Percentiles rank a stretch among this genome's conserved stretches.
phyloP scores from a whole-genome alignment of 768 basidiomycete genomes.

The Glaciozyma martinii region DNA sequence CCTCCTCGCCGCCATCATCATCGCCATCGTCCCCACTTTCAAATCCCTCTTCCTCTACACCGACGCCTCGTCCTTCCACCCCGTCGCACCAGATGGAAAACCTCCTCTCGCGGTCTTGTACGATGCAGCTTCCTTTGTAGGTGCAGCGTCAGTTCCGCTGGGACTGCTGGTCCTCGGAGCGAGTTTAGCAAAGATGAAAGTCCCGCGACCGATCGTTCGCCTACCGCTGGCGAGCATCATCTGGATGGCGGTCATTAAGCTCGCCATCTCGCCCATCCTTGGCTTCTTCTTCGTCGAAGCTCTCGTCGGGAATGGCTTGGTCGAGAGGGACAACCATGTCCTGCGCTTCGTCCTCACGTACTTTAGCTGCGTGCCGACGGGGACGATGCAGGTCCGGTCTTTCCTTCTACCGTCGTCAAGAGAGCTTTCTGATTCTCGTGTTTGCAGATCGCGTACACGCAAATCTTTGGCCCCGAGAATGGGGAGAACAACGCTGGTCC shows the following conservation, averaged over 20 bases:
- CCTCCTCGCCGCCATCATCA: slow-evolving; percentile 51
- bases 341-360: slow-evolving; percentile 51
- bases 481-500: slow-evolving; percentile 11
- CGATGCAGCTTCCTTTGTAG: slow-evolving; percentile 53
- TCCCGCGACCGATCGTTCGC: slow-evolving; percentile 42
- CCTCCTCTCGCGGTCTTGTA: slow-evolving; percentile 56
- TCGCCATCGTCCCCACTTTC: slow-evolving; percentile 51
- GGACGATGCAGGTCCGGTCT: slow-evolving; percentile 42
- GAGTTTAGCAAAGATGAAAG: slow-evolving; percentile 51
- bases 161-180: slow-evolving; percentile 57
- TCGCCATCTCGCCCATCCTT: slow-evolving; percentile 53
- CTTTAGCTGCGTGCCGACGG: slow-evolving; percentile 54
- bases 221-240: slow-evolving; percentile 51
- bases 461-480: slow-evolving; percentile 12
- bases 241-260: slow-evolving; percentile 49
- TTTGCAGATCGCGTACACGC: slow-evolving; percentile 42
- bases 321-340: slow-evolving; percentile 51
- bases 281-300: slow-evolving; percentile 53
- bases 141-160: slow-evolving; percentile 56
- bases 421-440: too few relatives aligned
- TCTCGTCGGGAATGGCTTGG: slow-evolving; percentile 46
- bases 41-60: slow-evolving; percentile 55
- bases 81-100: slow-evolving; percentile 55
- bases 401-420: background rate
- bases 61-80: slow-evolving; percentile 43